Percentiles rank a stretch among this genome's conserved stretches.
These are phyloP conservation scores for Coemansia sp. DNA, from an alignment of 192 early-diverging fungal species.

Conservation along the genomic window DNA sequence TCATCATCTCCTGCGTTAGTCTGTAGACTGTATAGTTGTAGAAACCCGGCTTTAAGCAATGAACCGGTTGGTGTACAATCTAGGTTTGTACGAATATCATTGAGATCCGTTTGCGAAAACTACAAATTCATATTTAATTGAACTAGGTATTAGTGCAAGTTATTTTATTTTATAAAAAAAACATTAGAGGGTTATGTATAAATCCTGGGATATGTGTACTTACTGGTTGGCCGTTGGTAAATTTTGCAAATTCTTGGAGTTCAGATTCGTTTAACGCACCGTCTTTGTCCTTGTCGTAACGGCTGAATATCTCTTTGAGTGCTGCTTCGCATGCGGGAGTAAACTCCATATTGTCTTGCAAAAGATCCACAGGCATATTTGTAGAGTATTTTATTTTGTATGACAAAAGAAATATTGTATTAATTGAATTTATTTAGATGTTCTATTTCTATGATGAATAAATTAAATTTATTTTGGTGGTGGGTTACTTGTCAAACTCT, in stretches of 20 bases:
- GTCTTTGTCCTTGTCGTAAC: slow-evolving; percentile 61
- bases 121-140: slow-evolving; percentile 3
- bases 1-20: slow-evolving; percentile 60
- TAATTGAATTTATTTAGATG: too few species aligned
- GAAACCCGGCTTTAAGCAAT: slow-evolving; percentile 66
- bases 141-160: neutral
- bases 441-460: too few species aligned
- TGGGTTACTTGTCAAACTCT: too few species aligned
- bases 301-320: slow-evolving; percentile 59
- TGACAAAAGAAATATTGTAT: neutral
- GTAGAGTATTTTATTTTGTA: neutral
- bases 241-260: slow-evolving; percentile 55
- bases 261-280: slow-evolving; percentile 53
- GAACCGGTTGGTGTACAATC: slow-evolving; percentile 58
- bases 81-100: slow-evolving; percentile 68
- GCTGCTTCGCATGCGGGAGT: slow-evolving; percentile 50
- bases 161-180: neutral
- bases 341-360: slow-evolving; percentile 52
- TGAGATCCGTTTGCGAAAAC: slow-evolving; percentile 32
- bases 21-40: slow-evolving; percentile 79
- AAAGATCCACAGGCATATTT: slow-evolving; percentile 27
- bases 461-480: too few species aligned
- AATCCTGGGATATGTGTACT: neutral
- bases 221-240: slow-evolving; percentile 59
- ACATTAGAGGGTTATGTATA: neutral